These are phyloP conservation scores for Candida oleophila DNA, from an alignment of 805 yeast genomes.

Conservation along the genomic window DNA sequence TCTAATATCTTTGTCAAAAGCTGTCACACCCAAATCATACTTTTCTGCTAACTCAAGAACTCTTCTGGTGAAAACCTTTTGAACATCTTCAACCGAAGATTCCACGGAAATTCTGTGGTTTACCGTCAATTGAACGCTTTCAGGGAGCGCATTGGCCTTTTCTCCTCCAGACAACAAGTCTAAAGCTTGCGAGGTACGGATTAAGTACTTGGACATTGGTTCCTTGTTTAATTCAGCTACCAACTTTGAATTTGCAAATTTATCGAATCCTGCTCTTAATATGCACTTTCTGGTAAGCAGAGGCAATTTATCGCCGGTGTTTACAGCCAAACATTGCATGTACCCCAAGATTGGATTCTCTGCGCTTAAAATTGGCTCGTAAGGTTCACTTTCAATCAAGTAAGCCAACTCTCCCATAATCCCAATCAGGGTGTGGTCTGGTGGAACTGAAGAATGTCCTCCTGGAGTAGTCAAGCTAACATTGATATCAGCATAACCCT, in stretches of 20 bases:
- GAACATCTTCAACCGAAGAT: constrained; percentile 20
- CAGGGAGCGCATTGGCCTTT: constrained; percentile 41
- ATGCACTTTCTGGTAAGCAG: constrained; percentile 25
- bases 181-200: constrained; percentile 33
- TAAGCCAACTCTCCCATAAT: constrained; percentile 59
- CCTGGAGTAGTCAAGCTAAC: constrained; percentile 61
- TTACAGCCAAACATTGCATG: constrained; percentile 64
- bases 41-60: constrained; percentile 27
- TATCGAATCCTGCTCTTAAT: constrained; percentile 35
- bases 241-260: constrained; percentile 25
- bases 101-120: constrained; percentile 39
- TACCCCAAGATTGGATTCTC: constrained; percentile 60
- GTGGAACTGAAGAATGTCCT: constrained; percentile 82
- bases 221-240: constrained; percentile 16
- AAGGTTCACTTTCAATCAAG: constrained; percentile 57
- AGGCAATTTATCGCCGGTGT: constrained; percentile 29
- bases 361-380: constrained; percentile 42
- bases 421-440: constrained; percentile 80
- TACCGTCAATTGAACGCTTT: constrained; percentile 24
- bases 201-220: constrained; percentile 21
- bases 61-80: constrained; percentile 18
- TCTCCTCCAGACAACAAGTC: constrained; percentile 38
- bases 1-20: constrained; percentile 16
- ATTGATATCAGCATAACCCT: constrained; percentile 45
- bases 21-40: constrained; percentile 23